phyloP scores from a whole-genome alignment of 495 filamentous ascomycete species.

The Aspergillus taichungensis region DNA sequence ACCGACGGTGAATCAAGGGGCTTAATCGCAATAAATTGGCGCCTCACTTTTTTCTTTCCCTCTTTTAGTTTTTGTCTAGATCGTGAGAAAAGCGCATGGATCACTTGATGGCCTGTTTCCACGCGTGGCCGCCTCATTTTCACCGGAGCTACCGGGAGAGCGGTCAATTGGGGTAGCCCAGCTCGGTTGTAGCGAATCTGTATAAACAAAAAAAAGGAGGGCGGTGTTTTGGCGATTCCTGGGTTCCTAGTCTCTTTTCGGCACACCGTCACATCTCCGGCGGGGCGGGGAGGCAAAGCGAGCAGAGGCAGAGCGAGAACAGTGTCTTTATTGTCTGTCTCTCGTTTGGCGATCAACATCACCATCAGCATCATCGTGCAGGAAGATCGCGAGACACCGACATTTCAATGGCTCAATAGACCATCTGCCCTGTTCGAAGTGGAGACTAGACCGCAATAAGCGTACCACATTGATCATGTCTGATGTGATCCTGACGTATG shows the following conservation, averaged over 20 bases:
- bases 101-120: not conserved
- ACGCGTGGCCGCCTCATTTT: conserved; percentile 11
- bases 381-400: not conserved
- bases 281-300: not conserved
- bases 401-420: not conserved
- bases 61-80: not conserved
- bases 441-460: not conserved
- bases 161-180: conserved; percentile 5
- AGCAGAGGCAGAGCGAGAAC: not conserved
- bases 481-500: too few relatives aligned
- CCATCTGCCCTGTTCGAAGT: not conserved
- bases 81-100: conserved; percentile 5
- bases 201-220: not conserved
- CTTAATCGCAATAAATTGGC: not conserved
- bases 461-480: not conserved
- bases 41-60: conserved; percentile 8
- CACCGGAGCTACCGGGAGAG: conserved; percentile 2
- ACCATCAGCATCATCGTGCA: not conserved
- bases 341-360: not conserved
- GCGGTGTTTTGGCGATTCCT: conserved; percentile 2
- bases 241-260: not conserved
- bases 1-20: not conserved
- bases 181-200: conserved; percentile 2
- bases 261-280: not conserved
- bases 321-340: not conserved